Evolutionary conservation across 352 stramenopile species (phyloP), one percentile per base, ranked within the genome.

Genomic region (Globisporangium barbulae): DNA sequence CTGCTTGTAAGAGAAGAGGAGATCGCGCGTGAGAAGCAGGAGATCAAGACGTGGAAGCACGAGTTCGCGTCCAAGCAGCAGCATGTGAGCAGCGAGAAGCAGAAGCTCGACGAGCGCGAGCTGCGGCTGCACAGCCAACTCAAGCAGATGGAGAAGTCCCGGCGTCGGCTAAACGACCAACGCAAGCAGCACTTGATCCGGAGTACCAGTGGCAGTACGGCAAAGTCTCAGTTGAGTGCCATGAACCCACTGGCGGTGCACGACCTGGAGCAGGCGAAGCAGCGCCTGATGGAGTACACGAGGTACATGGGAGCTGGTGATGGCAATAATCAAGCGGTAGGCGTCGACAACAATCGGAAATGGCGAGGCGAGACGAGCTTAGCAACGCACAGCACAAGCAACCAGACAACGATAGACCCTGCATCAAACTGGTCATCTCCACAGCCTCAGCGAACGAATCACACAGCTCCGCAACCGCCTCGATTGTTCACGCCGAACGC

Each of bases 41-140:
- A n/a, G 30, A 69, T 79, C 31, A 64, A 76, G 21, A 47, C 22
- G 2, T 66, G 61, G 17, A 75, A 62, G 1, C 50, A 44, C 33
- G 71, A 74, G 10, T 61, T 76, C 47, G 37, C 62, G 4, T 61
- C 61, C 5, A 63, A 70, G n/a, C 65, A 81, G 37, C 63, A 81
- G 54, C 44, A 67, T 10, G 65, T 79, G 28, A 67, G n/a, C 61
- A 75, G 59, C 54, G 84, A 83, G 52, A 74, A 72, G 21, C 65
- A 68, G 3, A 70, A 77, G n/a, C 41, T 93, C 7, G 68, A 80
- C n/a, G 69, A 81, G 37, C 79, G 82, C 9, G 78, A 89, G 53
- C 39, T 68, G 17, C 70, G 78, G 8, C 50, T 91, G 35, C 75
- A 87, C 50, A 45, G 63, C 3, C 81, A 90, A 56, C 73, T 87